Evolutionary conservation across 768 basidiomycete genomes (phyloP).

Genomic region (Boletus sp.): DNA sequence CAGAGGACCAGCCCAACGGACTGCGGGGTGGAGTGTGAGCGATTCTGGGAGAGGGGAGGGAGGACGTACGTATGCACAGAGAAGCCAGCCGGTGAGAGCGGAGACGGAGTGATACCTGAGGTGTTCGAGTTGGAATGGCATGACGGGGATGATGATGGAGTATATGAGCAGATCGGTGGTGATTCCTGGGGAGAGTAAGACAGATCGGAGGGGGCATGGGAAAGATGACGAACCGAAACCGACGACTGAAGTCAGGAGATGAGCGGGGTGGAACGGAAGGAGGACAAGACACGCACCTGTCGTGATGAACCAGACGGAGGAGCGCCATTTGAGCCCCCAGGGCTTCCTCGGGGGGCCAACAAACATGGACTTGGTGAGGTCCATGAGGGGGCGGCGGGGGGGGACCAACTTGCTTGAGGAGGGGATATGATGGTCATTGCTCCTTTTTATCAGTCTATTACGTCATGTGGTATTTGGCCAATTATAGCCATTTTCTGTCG

Average conservation of each 20-base stretch:
- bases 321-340: conserved; percentile 52
- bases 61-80: conserved; percentile 52
- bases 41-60: not conserved
- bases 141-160: conserved; percentile 58
- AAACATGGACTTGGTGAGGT: not conserved
- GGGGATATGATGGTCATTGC: no score
- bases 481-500: no score
- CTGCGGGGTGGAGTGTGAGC: conserved; percentile 29
- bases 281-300: conserved; percentile 29
- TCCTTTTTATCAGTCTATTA: not conserved
- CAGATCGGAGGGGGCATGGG: not conserved
- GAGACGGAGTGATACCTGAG: conserved; percentile 47
- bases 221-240: conserved; percentile 41
- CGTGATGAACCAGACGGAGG: conserved; percentile 56
- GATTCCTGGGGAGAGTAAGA: conserved; percentile 27
- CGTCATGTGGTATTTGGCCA: not conserved
- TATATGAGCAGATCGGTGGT: conserved; percentile 57
- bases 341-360: conserved; percentile 23
- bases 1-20: conserved; percentile 55
- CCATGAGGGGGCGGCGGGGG: no score
- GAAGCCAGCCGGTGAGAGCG: conserved; percentile 54
- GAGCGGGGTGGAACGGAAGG: not conserved
- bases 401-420: no score
- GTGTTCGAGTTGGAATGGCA: conserved; percentile 57
- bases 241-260: conserved; percentile 35